Percentiles rank a stretch among this genome's conserved stretches.
Evolutionary conservation across 2,329 filamentous ascomycete genomes (phyloP).

Genomic region (Plenodomus tracheiphilus): DNA sequence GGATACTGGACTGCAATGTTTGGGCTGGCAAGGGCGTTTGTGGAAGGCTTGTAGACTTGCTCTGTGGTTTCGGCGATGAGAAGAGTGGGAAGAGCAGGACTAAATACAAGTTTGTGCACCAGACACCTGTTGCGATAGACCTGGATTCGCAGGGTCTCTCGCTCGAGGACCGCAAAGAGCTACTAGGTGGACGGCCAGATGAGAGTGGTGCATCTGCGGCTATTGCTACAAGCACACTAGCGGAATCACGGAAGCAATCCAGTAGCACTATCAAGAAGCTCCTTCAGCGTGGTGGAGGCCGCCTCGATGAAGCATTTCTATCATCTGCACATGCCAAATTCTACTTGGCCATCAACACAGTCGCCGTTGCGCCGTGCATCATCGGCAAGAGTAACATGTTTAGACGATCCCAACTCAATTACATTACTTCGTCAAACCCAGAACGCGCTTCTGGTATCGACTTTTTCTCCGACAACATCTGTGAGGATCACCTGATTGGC

Average conservation of each 20-base stretch:
- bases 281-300: conserved; percentile 66
- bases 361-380: conserved; percentile 86
- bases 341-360: conserved; percentile 95
- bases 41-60: conserved; percentile 84
- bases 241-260: conserved; percentile 28
- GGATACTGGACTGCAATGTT: conserved; percentile 95
- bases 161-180: conserved; percentile 33
- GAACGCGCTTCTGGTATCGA: conserved; percentile 72
- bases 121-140: conserved; percentile 89
- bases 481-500: conserved; percentile 94
- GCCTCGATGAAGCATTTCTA: conserved; percentile 94
- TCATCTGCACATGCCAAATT: conserved; percentile 94
- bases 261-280: conserved; percentile 25
- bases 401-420: conserved; percentile 83
- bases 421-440: conserved; percentile 61
- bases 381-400: conserved; percentile 99
- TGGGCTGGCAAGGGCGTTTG: conserved; percentile 82
- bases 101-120: conserved; percentile 87
- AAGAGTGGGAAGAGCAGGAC: conserved; percentile 36
- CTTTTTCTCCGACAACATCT: conserved; percentile 94
- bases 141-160: conserved; percentile 42
- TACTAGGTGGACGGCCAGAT: conserved; percentile 32
- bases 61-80: conserved; percentile 67
- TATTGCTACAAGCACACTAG: conserved; percentile 32
- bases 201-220: conserved; percentile 19